Conservation (phyloP, 352 stramenopile species). For the Globisporangium abappressorium region DNA sequence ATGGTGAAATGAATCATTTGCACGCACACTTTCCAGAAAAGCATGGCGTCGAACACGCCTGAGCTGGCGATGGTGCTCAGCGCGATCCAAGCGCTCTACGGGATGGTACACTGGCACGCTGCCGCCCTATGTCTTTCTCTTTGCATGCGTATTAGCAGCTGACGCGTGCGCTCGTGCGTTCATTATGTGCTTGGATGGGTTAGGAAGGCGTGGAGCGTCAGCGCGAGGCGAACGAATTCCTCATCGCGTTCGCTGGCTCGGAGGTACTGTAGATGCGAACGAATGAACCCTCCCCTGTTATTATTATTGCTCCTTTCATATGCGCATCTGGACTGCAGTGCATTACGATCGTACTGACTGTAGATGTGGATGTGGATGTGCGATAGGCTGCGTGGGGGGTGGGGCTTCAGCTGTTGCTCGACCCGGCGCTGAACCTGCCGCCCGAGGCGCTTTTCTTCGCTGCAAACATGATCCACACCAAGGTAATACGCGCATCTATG, state of each 20-base stretch:
- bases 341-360: neutral
- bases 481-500: slow-evolving; percentile 21
- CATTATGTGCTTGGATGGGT: neutral
- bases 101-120: slow-evolving; percentile 34
- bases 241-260: slow-evolving; percentile 49
- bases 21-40: neutral
- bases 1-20: neutral
- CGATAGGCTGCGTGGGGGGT: slow-evolving; percentile 44
- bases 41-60: neutral
- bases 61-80: slow-evolving; percentile 43
- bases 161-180: neutral
- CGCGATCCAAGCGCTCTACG: slow-evolving; percentile 61
- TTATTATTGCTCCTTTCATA: neutral
- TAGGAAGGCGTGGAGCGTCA: slow-evolving; percentile 61
- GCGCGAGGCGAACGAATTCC: slow-evolving; percentile 66
- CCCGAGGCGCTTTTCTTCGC: slow-evolving; percentile 69
- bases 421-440: slow-evolving; percentile 40
- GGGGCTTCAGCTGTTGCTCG: slow-evolving; percentile 44
- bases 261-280: slow-evolving; percentile 22
- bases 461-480: slow-evolving; percentile 73
- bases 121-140: neutral
- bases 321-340: neutral
- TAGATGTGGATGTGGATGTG: neutral
- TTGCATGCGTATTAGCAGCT: neutral
- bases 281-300: neutral